Evolutionary conservation across 495 filamentous ascomycete genomes (phyloP).

Genomic region (Chaetomium fimeti): DNA sequence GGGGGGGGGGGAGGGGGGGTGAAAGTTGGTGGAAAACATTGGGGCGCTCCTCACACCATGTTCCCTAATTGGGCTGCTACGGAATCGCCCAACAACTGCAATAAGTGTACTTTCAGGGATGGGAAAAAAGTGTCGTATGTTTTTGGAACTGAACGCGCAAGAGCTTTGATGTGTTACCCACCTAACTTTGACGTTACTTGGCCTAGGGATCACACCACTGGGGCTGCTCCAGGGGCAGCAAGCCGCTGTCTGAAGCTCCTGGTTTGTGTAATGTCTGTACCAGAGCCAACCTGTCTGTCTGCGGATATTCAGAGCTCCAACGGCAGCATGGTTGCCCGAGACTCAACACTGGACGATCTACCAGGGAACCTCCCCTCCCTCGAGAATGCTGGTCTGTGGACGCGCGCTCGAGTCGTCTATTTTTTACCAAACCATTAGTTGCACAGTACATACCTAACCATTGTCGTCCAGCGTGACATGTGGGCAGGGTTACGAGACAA

Average conservation of each 20-base stretch:
- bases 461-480: neutral
- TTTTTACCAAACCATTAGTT: neutral
- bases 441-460: neutral
- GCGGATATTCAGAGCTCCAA: neutral
- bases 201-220: neutral
- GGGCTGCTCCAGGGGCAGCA: neutral
- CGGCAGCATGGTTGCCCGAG: neutral
- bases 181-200: neutral
- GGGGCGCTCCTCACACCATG: neutral
- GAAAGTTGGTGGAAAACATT: too few species aligned
- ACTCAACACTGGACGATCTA: too few species aligned
- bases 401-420: neutral
- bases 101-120: neutral
- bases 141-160: slow-evolving; percentile 1
- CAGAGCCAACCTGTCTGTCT: neutral
- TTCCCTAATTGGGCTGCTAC: neutral
- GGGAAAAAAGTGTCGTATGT: neutral
- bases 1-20: too few species aligned
- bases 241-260: neutral
- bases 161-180: neutral
- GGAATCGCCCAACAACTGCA: neutral
- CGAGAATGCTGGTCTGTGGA: neutral
- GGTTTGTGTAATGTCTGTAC: neutral
- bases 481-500: neutral
- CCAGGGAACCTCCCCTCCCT: neutral